Evolutionary conservation across 2,329 filamentous ascomycete genomes (phyloP), one percentile per base, ranked within the genome.

Genomic region (Pestalotiopsis sp.): DNA sequence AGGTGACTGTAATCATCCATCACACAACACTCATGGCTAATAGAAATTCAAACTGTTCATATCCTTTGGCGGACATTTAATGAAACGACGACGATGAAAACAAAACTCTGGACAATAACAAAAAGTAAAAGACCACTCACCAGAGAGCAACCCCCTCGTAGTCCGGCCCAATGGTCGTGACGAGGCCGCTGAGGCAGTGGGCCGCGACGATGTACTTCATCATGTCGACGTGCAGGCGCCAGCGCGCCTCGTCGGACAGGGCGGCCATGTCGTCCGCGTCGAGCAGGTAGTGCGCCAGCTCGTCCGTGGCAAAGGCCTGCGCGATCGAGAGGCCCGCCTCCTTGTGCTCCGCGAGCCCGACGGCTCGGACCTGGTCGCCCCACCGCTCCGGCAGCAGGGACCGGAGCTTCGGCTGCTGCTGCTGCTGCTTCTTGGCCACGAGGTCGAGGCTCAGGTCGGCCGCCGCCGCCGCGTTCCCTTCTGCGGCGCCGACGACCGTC

Each of bases 71-170:
- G n/a, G n/a, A n/a, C n/a, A n/a, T n/a, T n/a, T n/a, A n/a, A n/a
- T n/a, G n/a, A n/a, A n/a, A n/a, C n/a, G n/a, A n/a, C n/a, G n/a
- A n/a, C n/a, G n/a, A n/a, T n/a, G n/a, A n/a, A n/a, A n/a, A n/a
- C n/a, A n/a, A n/a, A n/a, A 36, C 41, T 41, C 41, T 63, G 0
- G 20, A 23, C 20, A 45, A 60, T 4, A 39, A 25, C 6, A 36
- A 36, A 9, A 9, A 36, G 0, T 36, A 72, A 13, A 27, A 9
- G 23, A 56, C 17, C 63, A 84, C 88, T 77, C 84, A 94, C 93
- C 93, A 96, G 66, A 96, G 84, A 68, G 92, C 92, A 67, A 96
- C 90, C 72, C 89, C 91, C 73, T 93, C 93, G 76, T 92, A 93
- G 76, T 94, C 88, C 5, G 90, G 87, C 20, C 93, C 93, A 70